Base-by-base conservation (phyloP, 352 stramenopile species). In the Globisporangium canariense region DNA sequence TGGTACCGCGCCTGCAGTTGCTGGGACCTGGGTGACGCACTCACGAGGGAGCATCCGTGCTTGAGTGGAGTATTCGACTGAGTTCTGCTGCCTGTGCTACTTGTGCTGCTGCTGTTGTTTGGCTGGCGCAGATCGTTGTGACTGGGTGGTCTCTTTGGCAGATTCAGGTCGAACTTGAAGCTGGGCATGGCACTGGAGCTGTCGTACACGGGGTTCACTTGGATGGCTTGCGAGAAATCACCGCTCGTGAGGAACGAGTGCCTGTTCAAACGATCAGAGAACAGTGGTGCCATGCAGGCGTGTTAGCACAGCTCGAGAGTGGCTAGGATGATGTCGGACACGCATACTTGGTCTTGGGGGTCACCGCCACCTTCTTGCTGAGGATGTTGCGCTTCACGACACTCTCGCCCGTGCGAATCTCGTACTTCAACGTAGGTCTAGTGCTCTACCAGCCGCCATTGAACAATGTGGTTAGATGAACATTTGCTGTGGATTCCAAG, bases 401-500 rank as follows among this genome's bases (percentile, higher is more conserved):
- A 46, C 78, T 87, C 58, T 90, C 79, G 30, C 77, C 81, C 18
- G 71, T 74, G 11, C 80, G 76, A 40, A 88, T 71, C 43, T 91
- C 81, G 25, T 76, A 87, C 18, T 64, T 62, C 5, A 81, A 46
- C 2, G 60, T 59, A 3, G 60, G 43, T 22, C 41, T 54, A 1
- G 41, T 30, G 18, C 46, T 69, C 73, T 76, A 18, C 16, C 5
- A 32, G 30, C 47, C 7, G 55, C 10, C 25, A 32, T 40, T 13
- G 54, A 34, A 43, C 9, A 38, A 38, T 10, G 9, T 11, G 6
- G 34, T 38, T 10, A 38, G 34, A 38, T 11, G 9, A 38, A 10
- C 34, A 28, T 28, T 28, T 28, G 2, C 25, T 28, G 25, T 28
- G 25, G 25, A 28, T 28, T 28, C 25, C 25, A 28, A 28, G n/a